A percentile compares a stretch with the other conserved stretches of the same genome.
These are phyloP conservation scores for Pseudogymnoascus sp. DNA, from an alignment of 2,329 filamentous ascomycete species.

Conservation along the genomic window DNA sequence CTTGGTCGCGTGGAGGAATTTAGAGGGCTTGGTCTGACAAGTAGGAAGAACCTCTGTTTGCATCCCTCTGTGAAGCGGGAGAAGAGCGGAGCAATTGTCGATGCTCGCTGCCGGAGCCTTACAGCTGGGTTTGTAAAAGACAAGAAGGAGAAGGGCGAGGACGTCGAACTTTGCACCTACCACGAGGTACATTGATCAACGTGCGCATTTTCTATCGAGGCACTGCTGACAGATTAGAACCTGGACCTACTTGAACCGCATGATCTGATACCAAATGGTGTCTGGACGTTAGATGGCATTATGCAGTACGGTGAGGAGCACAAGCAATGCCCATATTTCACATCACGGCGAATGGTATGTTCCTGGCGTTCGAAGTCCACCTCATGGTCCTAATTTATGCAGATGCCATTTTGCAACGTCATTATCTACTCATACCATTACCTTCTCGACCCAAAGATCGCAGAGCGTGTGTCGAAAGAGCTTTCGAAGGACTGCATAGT, in stretches of 20 bases:
- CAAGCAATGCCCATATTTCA: constrained; percentile 97
- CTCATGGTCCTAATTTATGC: constrained; percentile 12
- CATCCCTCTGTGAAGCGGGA: constrained; percentile 94
- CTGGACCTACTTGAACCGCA: constrained; percentile 90
- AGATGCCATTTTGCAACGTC: constrained; percentile 99
- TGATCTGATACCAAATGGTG: constrained; percentile 86
- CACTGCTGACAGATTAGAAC: constrained; percentile 48
- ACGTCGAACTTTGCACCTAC: constrained; percentile 89
- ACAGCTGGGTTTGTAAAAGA: constrained; percentile 97
- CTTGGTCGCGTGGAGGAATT: constrained; percentile 92
- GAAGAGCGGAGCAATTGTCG: constrained; percentile 89
- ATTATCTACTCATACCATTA: constrained; percentile 99
- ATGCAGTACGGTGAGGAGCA: constrained; percentile 86
- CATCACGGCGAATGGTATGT: constrained; percentile 79
- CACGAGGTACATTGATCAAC: constrained; percentile 57
- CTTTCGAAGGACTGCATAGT: constrained; percentile 97
- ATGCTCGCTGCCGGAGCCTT: constrained; percentile 89
- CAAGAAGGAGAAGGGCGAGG: constrained; percentile 91
- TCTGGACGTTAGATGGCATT: constrained; percentile 90
- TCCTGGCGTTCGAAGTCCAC: not conserved
- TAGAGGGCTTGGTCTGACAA: constrained; percentile 82
- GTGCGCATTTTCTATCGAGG: not conserved
- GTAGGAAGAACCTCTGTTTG: constrained; percentile 92
- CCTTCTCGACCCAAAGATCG: constrained; percentile 93
- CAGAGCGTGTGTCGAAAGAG: constrained; percentile 87